A percentile compares a stretch with the other conserved stretches of the same genome.
Conservation (phyloP, 352 stramenopile genomes). For the Globisporangium cederbergense region DNA sequence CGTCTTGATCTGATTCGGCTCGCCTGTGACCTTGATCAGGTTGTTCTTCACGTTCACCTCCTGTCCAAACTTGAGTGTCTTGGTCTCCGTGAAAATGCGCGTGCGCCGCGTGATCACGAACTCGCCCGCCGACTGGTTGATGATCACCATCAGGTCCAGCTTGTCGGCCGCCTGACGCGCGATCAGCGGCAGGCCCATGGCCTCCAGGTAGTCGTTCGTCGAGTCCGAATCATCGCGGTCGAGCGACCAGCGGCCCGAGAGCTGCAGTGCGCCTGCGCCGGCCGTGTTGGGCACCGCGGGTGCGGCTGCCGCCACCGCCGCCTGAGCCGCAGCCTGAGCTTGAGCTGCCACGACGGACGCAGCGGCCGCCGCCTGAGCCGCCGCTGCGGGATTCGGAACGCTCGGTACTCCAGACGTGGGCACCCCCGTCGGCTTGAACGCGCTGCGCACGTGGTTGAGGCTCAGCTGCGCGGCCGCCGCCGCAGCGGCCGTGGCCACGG, state of each 20-base stretch:
- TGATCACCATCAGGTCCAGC: conserved; percentile 87
- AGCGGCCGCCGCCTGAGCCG: conserved; percentile 1
- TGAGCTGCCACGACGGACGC: conserved; percentile 18
- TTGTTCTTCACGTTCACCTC: conserved; percentile 89
- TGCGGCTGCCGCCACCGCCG: conserved; percentile 22
- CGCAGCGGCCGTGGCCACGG: conserved; percentile 23
- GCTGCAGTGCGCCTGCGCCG: conserved; percentile 70
- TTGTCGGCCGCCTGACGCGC: conserved; percentile 85
- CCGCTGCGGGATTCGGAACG: conserved; percentile 6
- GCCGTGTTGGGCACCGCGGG: conserved; percentile 61
- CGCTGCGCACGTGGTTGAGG: conserved; percentile 66
- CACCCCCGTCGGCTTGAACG: conserved; percentile 57
- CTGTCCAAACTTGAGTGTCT: conserved; percentile 83
- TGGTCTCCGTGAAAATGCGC: conserved; percentile 89
- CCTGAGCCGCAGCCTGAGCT: conserved; percentile 10
- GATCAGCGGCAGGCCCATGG: conserved; percentile 79
- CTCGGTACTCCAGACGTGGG: conserved; percentile 27
- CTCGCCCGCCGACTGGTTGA: conserved; percentile 76
- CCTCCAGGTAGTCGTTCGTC: conserved; percentile 88
- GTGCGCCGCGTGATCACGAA: conserved; percentile 86
- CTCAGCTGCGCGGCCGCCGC: conserved; percentile 39
- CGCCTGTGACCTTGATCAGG: conserved; percentile 79
- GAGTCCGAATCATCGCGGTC: conserved; percentile 87
- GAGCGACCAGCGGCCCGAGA: conserved; percentile 82
- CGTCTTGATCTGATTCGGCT: conserved; percentile 68